These are phyloP conservation scores for Gaillardinia entomophila DNA, from an alignment of 805 yeast genomes.

Conservation along the genomic window DNA sequence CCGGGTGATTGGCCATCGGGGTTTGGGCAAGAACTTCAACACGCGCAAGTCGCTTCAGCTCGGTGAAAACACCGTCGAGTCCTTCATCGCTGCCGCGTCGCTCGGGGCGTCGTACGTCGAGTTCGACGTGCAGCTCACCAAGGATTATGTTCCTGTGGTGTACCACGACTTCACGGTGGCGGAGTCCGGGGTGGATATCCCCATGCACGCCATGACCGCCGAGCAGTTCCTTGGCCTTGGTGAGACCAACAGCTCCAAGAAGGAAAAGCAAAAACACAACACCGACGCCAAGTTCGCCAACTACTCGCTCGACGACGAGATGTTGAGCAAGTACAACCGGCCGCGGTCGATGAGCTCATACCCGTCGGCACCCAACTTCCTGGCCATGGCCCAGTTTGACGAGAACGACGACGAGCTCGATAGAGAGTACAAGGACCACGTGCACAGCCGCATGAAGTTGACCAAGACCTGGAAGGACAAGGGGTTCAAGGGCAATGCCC, in stretches of 20 bases:
- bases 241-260: constrained; percentile 11
- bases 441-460: constrained; percentile 64
- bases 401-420: constrained; percentile 28
- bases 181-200: constrained; percentile 92
- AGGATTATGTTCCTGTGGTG: constrained; percentile 85
- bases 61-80: constrained; percentile 93
- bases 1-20: constrained; percentile 93
- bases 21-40: constrained; percentile 81
- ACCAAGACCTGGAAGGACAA: constrained; percentile 85
- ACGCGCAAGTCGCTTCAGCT: constrained; percentile 74
- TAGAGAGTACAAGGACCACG: constrained; percentile 32
- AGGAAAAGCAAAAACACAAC: constrained; percentile 6
- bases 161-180: constrained; percentile 94
- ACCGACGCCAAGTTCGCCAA: constrained; percentile 11
- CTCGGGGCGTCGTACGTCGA: constrained; percentile 95
- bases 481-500: constrained; percentile 86
- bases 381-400: constrained; percentile 4
- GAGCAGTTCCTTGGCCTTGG: constrained; percentile 76
- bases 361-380: constrained; percentile 27
- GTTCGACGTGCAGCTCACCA: constrained; percentile 92
- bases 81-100: constrained; percentile 93
- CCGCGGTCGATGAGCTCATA: constrained; percentile 34
- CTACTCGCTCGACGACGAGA: constrained; percentile 32
- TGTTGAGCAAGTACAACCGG: constrained; percentile 24
- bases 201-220: constrained; percentile 86